These are phyloP conservation scores for Crithidia sp. DNA, from an alignment of 208 protist species.

Conservation along the genomic window DNA sequence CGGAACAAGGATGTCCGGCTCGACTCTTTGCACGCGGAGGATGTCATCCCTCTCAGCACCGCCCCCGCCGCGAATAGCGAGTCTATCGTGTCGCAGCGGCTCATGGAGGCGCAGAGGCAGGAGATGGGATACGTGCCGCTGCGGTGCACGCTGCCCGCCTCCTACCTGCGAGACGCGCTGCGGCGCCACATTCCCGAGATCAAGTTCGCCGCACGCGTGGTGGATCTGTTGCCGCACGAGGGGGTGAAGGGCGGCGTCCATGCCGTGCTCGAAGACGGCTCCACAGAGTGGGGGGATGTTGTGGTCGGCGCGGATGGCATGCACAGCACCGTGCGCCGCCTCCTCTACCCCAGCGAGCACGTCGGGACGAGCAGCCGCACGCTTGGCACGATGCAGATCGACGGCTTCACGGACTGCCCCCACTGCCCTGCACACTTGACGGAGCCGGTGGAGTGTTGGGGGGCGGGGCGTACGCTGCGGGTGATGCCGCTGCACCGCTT, in stretches of 20 bases:
- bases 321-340: slow-evolving; percentile 75
- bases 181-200: slow-evolving; percentile 74
- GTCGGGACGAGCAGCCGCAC: slow-evolving; percentile 67
- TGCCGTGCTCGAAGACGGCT: slow-evolving; percentile 72
- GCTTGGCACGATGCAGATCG: slow-evolving; percentile 80
- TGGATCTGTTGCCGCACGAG: slow-evolving; percentile 83
- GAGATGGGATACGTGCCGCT: slow-evolving; percentile 81
- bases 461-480: slow-evolving; percentile 40
- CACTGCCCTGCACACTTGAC: slow-evolving; percentile 48
- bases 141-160: slow-evolving; percentile 65
- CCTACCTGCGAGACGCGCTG: slow-evolving; percentile 61
- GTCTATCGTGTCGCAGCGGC: slow-evolving; percentile 79
- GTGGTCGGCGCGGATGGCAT: slow-evolving; percentile 90
- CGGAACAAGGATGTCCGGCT: slow-evolving; percentile 68
- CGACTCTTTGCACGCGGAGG: slow-evolving; percentile 53
- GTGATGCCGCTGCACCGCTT: slow-evolving; percentile 52
- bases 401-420: slow-evolving; percentile 61
- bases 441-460: slow-evolving; percentile 76
- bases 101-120: slow-evolving; percentile 61
- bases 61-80: slow-evolving; percentile 81
- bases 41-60: slow-evolving; percentile 79
- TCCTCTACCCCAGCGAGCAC: slow-evolving; percentile 84
- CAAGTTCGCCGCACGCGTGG: slow-evolving; percentile 68
- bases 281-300: slow-evolving; percentile 88
- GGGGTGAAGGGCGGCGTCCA: slow-evolving; percentile 87